These are phyloP conservation scores for Syzygium malaccense DNA, from an alignment of 441 rosid species.

Conservation along the genomic window DNA sequence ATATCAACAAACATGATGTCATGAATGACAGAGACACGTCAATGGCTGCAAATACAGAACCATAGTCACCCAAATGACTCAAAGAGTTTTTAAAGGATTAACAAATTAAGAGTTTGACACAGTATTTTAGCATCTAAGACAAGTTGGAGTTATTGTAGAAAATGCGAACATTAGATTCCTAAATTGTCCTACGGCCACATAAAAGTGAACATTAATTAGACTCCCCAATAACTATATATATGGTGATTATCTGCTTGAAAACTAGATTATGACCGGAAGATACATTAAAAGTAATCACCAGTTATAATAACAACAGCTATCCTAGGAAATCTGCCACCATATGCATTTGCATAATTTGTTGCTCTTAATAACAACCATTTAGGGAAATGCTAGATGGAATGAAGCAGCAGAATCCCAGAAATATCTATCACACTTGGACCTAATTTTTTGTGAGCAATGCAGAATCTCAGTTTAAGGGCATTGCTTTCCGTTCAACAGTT, in stretches of 20 bases:
- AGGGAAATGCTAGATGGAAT: neutral
- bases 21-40: neutral
- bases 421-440: neutral
- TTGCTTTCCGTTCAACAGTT: neutral
- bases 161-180: neutral
- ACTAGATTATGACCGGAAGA: neutral
- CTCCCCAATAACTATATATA: neutral
- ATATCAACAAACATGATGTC: neutral
- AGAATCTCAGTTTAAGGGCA: neutral
- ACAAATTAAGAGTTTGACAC: neutral
- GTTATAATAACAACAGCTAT: neutral
- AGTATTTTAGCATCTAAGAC: neutral
- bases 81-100: neutral
- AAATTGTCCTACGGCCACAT: neutral
- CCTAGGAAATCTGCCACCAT: neutral
- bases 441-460: neutral
- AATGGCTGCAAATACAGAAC: neutral
- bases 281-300: neutral
- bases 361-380: neutral
- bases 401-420: neutral
- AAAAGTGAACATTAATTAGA: neutral
- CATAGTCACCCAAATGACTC: neutral
- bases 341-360: neutral
- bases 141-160: neutral
- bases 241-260: neutral